Evolutionary conservation across 2,329 filamentous ascomycete species (phyloP), one percentile per base, ranked within the genome.

Genomic region (Monilinia fructicola): DNA sequence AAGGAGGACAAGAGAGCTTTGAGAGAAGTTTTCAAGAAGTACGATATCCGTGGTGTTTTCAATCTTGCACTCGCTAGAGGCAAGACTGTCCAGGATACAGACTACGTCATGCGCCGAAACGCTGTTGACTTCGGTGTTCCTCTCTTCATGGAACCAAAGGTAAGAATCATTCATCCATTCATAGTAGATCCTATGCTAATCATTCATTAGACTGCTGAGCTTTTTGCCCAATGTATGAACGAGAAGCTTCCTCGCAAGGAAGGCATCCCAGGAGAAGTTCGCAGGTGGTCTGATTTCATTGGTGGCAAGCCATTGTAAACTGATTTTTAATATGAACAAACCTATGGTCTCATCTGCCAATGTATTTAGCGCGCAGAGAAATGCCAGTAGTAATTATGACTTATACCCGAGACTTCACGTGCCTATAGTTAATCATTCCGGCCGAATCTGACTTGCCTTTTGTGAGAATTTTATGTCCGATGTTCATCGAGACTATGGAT

Each of bases 91-190:
- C 82, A 91, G 69, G 95, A 99, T 77, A 92, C 96, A 76, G 93
- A 99, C 82, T 99, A 99, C 76, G 93, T 99, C 67, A 98, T 98
- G 94, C 88, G 95, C 76, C 88, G 95, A 78, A 99, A 99, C 77
- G 95, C 95, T 38, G 95, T 99, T 66, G 95, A 99, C 81, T 99
- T 99, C 78, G 94, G 94, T 73, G 93, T 98, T 42, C 95, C 95
- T 59, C 84, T 99, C 66, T 98, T 99, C 80, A 97, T 97, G 93
- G 94, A 98, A 83, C 92, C 93, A 65, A 94, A 95, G 89, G 93
- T 96, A 59, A 65, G 54, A 35, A 83, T 66, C 26, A 14, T 55
- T 14, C 64, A 21, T 31, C 38, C 31, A 40, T 54, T 55, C 21
- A 21, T 38, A 28, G 10, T 55, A 46, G 58, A 35, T 46, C 26